phyloP scores from a whole-genome alignment of 2,329 filamentous ascomycete genomes.

The Curvularia lunata region DNA sequence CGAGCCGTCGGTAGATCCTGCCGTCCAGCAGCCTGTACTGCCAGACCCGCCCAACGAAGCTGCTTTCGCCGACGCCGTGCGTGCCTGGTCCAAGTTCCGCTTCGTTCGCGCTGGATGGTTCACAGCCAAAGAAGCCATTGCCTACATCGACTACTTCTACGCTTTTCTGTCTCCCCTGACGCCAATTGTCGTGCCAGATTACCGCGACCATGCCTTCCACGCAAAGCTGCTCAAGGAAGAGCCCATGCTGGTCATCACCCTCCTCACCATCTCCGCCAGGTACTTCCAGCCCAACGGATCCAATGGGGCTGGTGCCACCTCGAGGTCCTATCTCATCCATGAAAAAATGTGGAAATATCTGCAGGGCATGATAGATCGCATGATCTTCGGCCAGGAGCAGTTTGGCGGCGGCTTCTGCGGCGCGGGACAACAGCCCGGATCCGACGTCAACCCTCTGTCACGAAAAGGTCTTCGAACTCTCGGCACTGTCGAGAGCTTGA shows the following conservation, averaged over 20 bases:
- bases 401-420: conserved; percentile 88
- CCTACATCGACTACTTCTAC: conserved; percentile 96
- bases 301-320: conserved; percentile 68
- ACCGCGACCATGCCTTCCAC: conserved; percentile 81
- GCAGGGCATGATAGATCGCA: conserved; percentile 91
- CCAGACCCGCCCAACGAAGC: conserved; percentile 45
- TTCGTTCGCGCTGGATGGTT: conserved; percentile 99
- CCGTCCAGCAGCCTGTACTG: conserved; percentile 34
- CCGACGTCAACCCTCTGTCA: conserved; percentile 66
- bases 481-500: conserved; percentile 90
- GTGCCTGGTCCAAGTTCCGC: conserved; percentile 88
- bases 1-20: conserved; percentile 42
- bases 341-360: conserved; percentile 95
- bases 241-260: conserved; percentile 88
- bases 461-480: conserved; percentile 79
- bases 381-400: conserved; percentile 95
- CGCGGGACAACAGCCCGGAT: conserved; percentile 70
- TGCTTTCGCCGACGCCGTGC: conserved; percentile 68
- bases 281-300: conserved; percentile 82
- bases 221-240: conserved; percentile 83
- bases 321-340: conserved; percentile 88
- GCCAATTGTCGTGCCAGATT: conserved; percentile 91
- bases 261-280: conserved; percentile 88
- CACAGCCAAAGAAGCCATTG: conserved; percentile 88
- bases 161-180: conserved; percentile 88